Percentiles rank a stretch among this genome's conserved stretches.
Conservation (phyloP, 495 filamentous ascomycete species). For the Hypoxylon lienhwacheense region DNA sequence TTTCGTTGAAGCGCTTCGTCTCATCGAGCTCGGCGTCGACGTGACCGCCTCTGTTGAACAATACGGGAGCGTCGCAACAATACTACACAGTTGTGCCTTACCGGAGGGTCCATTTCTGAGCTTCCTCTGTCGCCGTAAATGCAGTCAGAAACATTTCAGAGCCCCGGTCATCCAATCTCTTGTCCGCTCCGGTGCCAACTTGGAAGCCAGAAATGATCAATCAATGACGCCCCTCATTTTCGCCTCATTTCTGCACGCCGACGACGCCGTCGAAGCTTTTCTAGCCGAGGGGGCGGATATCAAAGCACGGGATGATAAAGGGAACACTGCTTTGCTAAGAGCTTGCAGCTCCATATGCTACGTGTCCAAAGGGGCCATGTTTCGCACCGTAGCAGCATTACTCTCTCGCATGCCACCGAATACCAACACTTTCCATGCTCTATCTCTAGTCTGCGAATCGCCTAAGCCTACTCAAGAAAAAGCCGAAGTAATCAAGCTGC, state of each 20-base stretch:
- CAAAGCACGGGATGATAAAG: constrained; percentile 32
- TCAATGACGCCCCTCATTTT: constrained; percentile 20
- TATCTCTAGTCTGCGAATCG: constrained; percentile 17
- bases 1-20: constrained; percentile 36
- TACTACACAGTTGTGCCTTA: constrained; percentile 41
- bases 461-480: constrained; percentile 23
- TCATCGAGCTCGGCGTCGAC: constrained; percentile 43
- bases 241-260: constrained; percentile 5
- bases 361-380: constrained; percentile 17
- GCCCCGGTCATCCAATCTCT: constrained; percentile 19
- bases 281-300: constrained; percentile 30
- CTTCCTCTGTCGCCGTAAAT: constrained; percentile 3
- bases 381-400: constrained; percentile 12
- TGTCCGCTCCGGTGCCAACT: constrained; percentile 12
- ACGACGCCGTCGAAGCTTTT: constrained; percentile 35
- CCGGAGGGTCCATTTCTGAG: constrained; percentile 6
- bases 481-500: constrained; percentile 33
- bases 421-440: constrained; percentile 2
- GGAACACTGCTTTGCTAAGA: constrained; percentile 39
- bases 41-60: constrained; percentile 24
- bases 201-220: constrained; percentile 10
- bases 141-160: not conserved
- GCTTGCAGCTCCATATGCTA: constrained; percentile 28
- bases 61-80: constrained; percentile 14
- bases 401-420: constrained; percentile 11